Conservation (phyloP, 768 basidiomycete genomes). For the Amanita pseudoporphyria region DNA sequence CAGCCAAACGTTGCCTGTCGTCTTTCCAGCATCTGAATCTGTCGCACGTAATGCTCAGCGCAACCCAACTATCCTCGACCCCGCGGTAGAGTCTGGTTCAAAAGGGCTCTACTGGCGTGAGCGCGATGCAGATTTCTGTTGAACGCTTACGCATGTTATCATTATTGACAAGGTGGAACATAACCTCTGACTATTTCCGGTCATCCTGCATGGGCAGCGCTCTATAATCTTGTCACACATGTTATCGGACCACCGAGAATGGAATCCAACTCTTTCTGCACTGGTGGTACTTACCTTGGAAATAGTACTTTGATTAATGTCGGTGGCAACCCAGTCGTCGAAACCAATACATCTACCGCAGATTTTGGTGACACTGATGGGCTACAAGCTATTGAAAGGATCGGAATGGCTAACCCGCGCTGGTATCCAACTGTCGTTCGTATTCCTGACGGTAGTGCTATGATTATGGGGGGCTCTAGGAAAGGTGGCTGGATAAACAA, state of each 20-base stretch:
- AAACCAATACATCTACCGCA: slow-evolving; percentile 48
- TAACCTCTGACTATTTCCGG: slow-evolving; percentile 66
- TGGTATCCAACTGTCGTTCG: slow-evolving; percentile 75
- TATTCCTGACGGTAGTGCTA: slow-evolving; percentile 67
- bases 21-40: not conserved
- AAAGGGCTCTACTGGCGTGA: slow-evolving; percentile 63
- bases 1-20: not conserved
- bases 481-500: slow-evolving; percentile 88
- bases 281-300: slow-evolving; percentile 66
- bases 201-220: slow-evolving; percentile 74
- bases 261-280: slow-evolving; percentile 80
- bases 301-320: slow-evolving; percentile 75
- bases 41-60: not conserved
- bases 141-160: slow-evolving; percentile 57
- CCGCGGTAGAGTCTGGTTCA: slow-evolving; percentile 48
- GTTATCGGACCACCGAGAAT: slow-evolving; percentile 50
- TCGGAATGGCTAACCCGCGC: slow-evolving; percentile 69
- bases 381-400: slow-evolving; percentile 48
- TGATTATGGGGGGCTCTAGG: slow-evolving; percentile 75
- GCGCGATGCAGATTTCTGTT: slow-evolving; percentile 69
- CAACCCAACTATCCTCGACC: slow-evolving; percentile 6
- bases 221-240: slow-evolving; percentile 63
- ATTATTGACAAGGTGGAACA: slow-evolving; percentile 83
- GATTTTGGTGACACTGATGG: slow-evolving; percentile 75
- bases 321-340: slow-evolving; percentile 75